These are phyloP conservation scores for Eucalyptus erythrocorys DNA, from an alignment of 345 rosid genomes.

Conservation along the genomic window DNA sequence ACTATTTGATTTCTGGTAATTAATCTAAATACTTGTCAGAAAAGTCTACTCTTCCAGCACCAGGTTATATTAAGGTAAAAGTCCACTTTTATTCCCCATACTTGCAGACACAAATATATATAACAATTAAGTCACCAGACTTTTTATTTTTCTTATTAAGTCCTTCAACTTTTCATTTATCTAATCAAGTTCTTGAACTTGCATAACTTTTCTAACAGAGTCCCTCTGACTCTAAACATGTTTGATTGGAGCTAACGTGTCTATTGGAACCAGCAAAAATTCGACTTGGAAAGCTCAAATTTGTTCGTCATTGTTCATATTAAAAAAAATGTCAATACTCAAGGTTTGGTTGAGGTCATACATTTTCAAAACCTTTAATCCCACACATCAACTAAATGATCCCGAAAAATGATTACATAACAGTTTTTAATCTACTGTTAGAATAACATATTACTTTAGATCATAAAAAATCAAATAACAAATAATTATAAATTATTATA, in stretches of 20 bases:
- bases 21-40: not conserved
- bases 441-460: no score
- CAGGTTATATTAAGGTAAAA: not conserved
- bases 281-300: not conserved
- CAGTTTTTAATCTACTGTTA: no score
- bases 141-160: not conserved
- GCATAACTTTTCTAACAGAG: not conserved
- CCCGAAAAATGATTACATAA: accelerated
- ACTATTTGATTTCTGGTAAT: not conserved
- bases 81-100: not conserved
- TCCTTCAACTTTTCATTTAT: not conserved
- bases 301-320: not conserved
- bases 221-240: not conserved
- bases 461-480: no score
- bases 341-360: not conserved
- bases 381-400: not conserved
- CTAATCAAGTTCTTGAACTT: not conserved
- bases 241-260: not conserved
- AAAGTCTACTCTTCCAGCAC: not conserved
- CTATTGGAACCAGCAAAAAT: not conserved
- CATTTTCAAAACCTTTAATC: not conserved
- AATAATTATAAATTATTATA: no score
- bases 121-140: not conserved
- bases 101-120: not conserved
- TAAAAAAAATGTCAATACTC: not conserved